Conservation (phyloP, 345 rosid genomes). For the Citrus trifoliata region DNA sequence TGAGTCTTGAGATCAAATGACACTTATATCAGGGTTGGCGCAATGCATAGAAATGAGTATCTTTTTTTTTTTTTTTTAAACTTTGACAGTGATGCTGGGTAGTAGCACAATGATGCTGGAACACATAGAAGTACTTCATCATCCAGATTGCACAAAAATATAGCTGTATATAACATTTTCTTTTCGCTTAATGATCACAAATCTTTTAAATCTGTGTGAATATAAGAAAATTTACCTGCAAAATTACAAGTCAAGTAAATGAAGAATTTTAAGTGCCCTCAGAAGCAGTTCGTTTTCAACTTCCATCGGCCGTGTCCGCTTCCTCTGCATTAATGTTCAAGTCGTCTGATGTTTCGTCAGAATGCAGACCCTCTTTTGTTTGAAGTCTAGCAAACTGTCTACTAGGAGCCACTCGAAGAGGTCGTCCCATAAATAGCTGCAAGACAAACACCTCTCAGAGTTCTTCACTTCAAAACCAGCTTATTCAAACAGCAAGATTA, state of each 20-base stretch:
- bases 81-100: neutral
- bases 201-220: neutral
- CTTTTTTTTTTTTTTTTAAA: neutral
- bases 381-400: slow-evolving; percentile 63
- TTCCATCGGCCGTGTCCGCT: slow-evolving; percentile 18
- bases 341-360: slow-evolving; percentile 37
- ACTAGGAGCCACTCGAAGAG: slow-evolving; percentile 64
- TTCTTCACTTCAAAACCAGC: neutral
- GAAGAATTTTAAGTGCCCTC: slow-evolving; percentile 1
- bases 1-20: neutral
- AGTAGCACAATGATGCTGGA: neutral
- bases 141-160: neutral
- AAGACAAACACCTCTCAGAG: slow-evolving; percentile 7
- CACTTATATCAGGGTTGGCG: neutral
- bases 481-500: neutral
- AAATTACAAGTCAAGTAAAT: slow-evolving; percentile 11
- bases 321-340: slow-evolving; percentile 29
- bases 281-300: slow-evolving; percentile 16
- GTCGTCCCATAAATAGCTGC: slow-evolving; percentile 71
- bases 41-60: neutral
- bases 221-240: slow-evolving; percentile 20
- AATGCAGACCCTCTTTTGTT: slow-evolving; percentile 38
- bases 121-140: neutral
- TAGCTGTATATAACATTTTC: neutral
- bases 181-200: neutral